Conservation (phyloP, 1,139 yeast species). For the Suhomyces coccinellae region DNA sequence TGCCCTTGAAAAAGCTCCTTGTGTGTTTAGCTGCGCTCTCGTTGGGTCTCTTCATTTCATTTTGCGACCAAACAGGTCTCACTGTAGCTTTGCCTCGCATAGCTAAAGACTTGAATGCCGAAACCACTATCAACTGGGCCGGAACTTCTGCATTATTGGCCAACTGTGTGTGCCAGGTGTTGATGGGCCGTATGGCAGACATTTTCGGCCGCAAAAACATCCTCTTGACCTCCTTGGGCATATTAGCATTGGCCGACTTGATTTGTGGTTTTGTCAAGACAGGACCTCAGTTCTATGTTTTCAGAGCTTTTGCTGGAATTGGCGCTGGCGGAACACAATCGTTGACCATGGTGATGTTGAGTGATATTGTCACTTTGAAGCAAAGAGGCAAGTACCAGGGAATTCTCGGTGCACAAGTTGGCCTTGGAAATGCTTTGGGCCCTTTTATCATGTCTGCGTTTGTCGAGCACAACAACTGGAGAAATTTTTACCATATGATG, state of each 20-base stretch:
- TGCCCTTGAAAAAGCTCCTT: conserved; percentile 26
- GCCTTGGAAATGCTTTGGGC: conserved; percentile 23
- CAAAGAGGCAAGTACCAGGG: conserved; percentile 26
- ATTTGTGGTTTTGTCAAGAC: conserved; percentile 22
- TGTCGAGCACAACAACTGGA: conserved; percentile 19
- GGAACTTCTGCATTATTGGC: conserved; percentile 51
- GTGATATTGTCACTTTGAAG: conserved; percentile 24
- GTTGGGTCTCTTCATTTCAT: conserved; percentile 26
- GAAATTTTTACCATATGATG: conserved; percentile 23
- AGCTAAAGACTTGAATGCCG: conserved; percentile 37
- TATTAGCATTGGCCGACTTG: conserved; percentile 20
- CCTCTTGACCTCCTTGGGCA: conserved; percentile 17
- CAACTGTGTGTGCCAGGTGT: conserved; percentile 45
- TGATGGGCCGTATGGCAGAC: conserved; percentile 42
- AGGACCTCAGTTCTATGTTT: conserved; percentile 22
- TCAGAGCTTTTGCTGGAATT: conserved; percentile 23
- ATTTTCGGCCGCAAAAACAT: conserved; percentile 24
- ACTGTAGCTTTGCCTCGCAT: conserved; percentile 40
- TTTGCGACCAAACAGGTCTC: conserved; percentile 48
- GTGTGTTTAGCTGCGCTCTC: conserved; percentile 29
- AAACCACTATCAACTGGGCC: conserved; percentile 50
- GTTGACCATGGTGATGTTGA: conserved; percentile 23
- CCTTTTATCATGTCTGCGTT: conserved; percentile 25
- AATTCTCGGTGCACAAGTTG: conserved; percentile 23
- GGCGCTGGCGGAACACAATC: conserved; percentile 24